Conservation (phyloP, 495 filamentous ascomycete genomes). For the Aspergillus ostianus region DNA sequence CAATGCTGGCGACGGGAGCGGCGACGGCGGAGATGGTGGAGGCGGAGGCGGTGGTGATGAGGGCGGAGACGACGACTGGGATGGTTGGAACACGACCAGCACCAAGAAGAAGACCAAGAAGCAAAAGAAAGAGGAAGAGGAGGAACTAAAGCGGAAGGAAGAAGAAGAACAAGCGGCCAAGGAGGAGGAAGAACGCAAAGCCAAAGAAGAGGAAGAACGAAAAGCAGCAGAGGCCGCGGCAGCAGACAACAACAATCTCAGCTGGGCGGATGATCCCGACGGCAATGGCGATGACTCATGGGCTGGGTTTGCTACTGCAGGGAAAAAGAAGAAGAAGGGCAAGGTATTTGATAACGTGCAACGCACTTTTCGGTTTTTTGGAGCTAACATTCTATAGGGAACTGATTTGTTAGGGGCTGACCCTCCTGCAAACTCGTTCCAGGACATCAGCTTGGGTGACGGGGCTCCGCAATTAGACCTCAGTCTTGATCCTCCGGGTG, state of each 20-base stretch:
- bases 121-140: constrained; percentile 37
- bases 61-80: constrained; percentile 35
- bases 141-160: constrained; percentile 23
- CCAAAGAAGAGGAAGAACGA: constrained; percentile 38
- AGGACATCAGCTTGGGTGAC: constrained; percentile 46
- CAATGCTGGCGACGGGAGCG: constrained; percentile 34
- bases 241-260: constrained; percentile 36
- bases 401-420: constrained; percentile 18
- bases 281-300: constrained; percentile 34
- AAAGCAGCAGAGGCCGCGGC: constrained; percentile 37
- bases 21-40: constrained; percentile 35
- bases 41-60: constrained; percentile 26
- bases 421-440: constrained; percentile 35
- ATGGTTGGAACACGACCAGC: constrained; percentile 38
- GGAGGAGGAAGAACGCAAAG: constrained; percentile 31
- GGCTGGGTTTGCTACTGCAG: constrained; percentile 32
- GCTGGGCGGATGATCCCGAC: constrained; percentile 44
- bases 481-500: constrained; percentile 35
- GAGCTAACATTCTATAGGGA: constrained; percentile 5
- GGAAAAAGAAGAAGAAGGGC: constrained; percentile 52
- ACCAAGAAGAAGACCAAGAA: constrained; percentile 44
- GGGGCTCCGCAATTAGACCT: constrained; percentile 45
- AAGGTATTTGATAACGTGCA: constrained; percentile 33
- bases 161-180: constrained; percentile 28
- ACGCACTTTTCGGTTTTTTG: not conserved